Conservation (phyloP, 768 basidiomycete genomes). For the Russula sp. region DNA sequence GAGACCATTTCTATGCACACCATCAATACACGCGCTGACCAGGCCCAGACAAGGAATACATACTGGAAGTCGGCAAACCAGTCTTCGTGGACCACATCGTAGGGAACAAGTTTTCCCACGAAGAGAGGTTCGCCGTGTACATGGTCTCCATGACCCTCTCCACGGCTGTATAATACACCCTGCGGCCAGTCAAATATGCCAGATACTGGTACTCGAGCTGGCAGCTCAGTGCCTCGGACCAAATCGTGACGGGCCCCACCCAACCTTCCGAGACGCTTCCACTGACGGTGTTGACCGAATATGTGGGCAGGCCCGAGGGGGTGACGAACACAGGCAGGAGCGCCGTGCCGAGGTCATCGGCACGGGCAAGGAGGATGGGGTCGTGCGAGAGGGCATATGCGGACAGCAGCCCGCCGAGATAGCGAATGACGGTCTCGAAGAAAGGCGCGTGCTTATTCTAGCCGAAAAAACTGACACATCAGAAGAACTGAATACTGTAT, state of each 20-base stretch:
- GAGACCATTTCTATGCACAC: constrained; percentile 34
- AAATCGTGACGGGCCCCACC: constrained; percentile 33
- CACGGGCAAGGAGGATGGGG: constrained; percentile 51
- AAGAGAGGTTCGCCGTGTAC: constrained; percentile 34
- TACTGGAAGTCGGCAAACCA: constrained; percentile 40
- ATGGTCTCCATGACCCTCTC: constrained; percentile 45
- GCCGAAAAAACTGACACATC: no score
- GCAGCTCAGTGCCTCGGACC: constrained; percentile 71
- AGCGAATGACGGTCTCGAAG: constrained; percentile 88
- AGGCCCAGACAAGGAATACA: constrained; percentile 21
- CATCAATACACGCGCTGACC: constrained; percentile 18
- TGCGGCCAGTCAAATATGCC: constrained; percentile 69
- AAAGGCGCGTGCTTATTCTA: constrained; percentile 40
- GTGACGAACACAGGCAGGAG: constrained; percentile 70
- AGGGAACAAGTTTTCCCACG: constrained; percentile 52
- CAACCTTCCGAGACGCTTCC: constrained; percentile 24
- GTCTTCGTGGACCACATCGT: constrained; percentile 42
- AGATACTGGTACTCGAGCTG: constrained; percentile 89
- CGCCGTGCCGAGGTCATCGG: constrained; percentile 69
- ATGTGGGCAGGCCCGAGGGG: constrained; percentile 62
- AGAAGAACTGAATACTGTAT: background rate
- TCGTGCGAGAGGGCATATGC: constrained; percentile 73
- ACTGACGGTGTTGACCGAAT: constrained; percentile 58
- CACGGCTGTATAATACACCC: constrained; percentile 50
- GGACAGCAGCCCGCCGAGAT: constrained; percentile 72